These are phyloP conservation scores for Colletotrichum costaricense DNA, from an alignment of 2,329 filamentous ascomycete species.

Conservation along the genomic window DNA sequence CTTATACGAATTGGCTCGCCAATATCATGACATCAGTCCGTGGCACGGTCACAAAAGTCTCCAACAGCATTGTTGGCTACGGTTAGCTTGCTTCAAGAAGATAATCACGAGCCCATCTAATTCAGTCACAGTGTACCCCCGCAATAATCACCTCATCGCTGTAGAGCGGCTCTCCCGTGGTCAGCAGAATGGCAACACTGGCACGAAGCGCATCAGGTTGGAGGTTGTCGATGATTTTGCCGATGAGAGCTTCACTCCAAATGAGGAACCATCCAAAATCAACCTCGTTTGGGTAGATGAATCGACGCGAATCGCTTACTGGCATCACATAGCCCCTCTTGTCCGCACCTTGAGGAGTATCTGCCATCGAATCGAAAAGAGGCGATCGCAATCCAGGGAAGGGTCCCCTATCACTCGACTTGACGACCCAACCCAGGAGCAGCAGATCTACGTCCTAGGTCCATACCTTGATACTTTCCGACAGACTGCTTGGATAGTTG, in stretches of 20 bases:
- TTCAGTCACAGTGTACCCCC: constrained; percentile 14
- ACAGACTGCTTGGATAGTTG: constrained; percentile 22
- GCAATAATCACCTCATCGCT: constrained; percentile 14
- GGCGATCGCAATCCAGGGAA: neutral
- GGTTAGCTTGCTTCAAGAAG: constrained; percentile 5
- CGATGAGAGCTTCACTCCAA: neutral
- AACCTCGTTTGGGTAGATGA: constrained; percentile 32
- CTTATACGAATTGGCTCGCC: constrained; percentile 17
- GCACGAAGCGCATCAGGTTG: constrained; percentile 27
- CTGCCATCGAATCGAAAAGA: constrained; percentile 4
- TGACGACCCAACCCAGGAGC: constrained; percentile 3
- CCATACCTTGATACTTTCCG: constrained; percentile 2
- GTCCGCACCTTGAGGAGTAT: constrained; percentile 17
- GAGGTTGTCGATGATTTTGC: neutral
- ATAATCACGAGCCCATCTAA: neutral
- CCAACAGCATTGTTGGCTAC: constrained; percentile 30
- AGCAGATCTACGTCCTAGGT: neutral
- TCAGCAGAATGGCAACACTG: constrained; percentile 4
- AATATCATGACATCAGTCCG: constrained; percentile 35
- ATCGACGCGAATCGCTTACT: constrained; percentile 24
- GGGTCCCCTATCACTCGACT: neutral
- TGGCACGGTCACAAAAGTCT: constrained; percentile 32
- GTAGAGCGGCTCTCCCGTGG: constrained; percentile 18
- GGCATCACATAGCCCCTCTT: constrained; percentile 28
- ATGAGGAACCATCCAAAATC: neutral